These are phyloP conservation scores for Daldinia decipiens DNA, from an alignment of 495 filamentous ascomycete genomes.

Conservation along the genomic window DNA sequence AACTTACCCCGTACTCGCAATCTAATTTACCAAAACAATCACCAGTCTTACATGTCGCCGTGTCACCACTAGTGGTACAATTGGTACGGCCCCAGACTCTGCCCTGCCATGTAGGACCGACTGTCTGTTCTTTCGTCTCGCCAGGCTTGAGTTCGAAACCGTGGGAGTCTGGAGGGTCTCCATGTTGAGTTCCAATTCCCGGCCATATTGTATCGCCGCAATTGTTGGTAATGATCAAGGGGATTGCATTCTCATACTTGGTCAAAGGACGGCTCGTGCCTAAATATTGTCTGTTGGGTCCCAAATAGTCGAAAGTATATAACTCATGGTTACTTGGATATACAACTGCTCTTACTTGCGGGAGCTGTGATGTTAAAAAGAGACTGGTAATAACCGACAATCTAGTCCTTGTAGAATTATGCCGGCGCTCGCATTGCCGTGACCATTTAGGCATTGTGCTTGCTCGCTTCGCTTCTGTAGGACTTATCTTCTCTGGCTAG, in stretches of 20 bases:
- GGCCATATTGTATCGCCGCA: slow-evolving; percentile 77
- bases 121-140: slow-evolving; percentile 60
- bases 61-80: slow-evolving; percentile 73
- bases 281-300: slow-evolving; percentile 34
- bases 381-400: slow-evolving; percentile 9
- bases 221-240: slow-evolving; percentile 69
- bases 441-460: slow-evolving; percentile 26
- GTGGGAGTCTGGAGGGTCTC: slow-evolving; percentile 66
- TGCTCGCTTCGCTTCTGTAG: slow-evolving; percentile 5
- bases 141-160: slow-evolving; percentile 72
- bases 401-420: not conserved
- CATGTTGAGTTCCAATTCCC: slow-evolving; percentile 73
- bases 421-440: not conserved
- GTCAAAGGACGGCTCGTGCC: slow-evolving; percentile 42
- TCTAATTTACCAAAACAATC: slow-evolving; percentile 75
- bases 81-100: slow-evolving; percentile 85
- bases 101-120: slow-evolving; percentile 78
- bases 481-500: slow-evolving; percentile 17
- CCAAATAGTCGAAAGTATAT: slow-evolving; percentile 46
- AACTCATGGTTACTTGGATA: slow-evolving; percentile 46
- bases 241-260: slow-evolving; percentile 53
- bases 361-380: slow-evolving; percentile 13
- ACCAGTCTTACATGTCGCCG: slow-evolving; percentile 73
- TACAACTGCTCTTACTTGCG: slow-evolving; percentile 33
- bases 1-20: slow-evolving; percentile 71